Percentiles rank a stretch among this genome's conserved stretches.
These are phyloP conservation scores for Vaccinium darrowii DNA, from an alignment of 148 eudicot genomes.

Conservation along the genomic window DNA sequence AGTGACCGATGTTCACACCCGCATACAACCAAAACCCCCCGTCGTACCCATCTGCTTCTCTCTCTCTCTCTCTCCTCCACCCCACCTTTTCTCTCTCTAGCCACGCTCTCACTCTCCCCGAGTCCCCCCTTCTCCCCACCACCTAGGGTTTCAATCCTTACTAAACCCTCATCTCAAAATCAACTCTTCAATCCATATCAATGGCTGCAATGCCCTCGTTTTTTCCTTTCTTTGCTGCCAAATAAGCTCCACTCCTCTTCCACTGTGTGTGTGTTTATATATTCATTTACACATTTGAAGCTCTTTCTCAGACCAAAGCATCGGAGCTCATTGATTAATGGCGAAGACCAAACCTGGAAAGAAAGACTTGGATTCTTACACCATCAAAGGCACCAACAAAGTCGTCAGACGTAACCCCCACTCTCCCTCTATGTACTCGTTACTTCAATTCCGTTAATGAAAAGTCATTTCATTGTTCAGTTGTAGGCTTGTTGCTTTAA, in stretches of 20 bases:
- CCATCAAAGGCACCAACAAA: slow-evolving; percentile 49
- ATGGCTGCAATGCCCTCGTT: neutral
- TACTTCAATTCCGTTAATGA: neutral
- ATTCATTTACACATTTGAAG: neutral
- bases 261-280: neutral
- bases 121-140: neutral
- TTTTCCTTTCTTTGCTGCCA: neutral
- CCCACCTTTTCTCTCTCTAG: neutral
- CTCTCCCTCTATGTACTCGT: neutral
- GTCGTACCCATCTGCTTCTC: slow-evolving; percentile 7
- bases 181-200: neutral
- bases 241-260: neutral
- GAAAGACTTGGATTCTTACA: slow-evolving; percentile 41
- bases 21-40: slow-evolving; percentile 18
- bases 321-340: slow-evolving; percentile 22
- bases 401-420: slow-evolving; percentile 28
- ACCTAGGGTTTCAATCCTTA: slow-evolving; percentile 19
- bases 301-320: neutral
- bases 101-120: neutral
- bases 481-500: neutral
- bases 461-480: neutral
- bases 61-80: neutral
- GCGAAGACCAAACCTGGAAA: slow-evolving; percentile 49
- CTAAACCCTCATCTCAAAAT: neutral
- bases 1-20: neutral